phyloP scores from a whole-genome alignment of 2,329 filamentous ascomycete genomes.

The Fusarium pseudocircinatum region DNA sequence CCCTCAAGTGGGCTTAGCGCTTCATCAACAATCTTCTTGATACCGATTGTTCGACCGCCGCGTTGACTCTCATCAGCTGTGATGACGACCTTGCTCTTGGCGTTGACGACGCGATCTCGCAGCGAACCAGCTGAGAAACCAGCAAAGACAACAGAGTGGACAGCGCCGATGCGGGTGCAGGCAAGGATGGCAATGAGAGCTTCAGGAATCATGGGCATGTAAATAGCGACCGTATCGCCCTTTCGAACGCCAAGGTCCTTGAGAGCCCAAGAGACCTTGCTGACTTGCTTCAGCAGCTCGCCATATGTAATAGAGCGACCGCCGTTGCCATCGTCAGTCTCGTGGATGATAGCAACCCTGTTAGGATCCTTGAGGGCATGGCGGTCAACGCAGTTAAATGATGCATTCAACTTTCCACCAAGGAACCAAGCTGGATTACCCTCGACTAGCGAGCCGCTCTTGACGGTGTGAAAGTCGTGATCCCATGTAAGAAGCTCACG shows the following conservation, averaged over 20 bases:
- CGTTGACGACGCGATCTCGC: conserved; percentile 88
- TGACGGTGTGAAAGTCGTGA: conserved; percentile 86
- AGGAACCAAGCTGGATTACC: conserved; percentile 93
- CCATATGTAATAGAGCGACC: conserved; percentile 88
- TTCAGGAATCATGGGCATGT: conserved; percentile 97
- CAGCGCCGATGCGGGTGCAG: conserved; percentile 85
- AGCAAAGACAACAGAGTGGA: conserved; percentile 95
- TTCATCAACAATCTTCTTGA: conserved; percentile 96
- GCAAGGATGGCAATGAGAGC: conserved; percentile 81
- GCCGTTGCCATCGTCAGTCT: conserved; percentile 87
- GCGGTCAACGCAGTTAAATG: conserved; percentile 94
- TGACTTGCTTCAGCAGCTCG: conserved; percentile 89
- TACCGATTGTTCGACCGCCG: conserved; percentile 90
- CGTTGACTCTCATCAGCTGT: conserved; percentile 94
- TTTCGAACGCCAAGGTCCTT: conserved; percentile 94
- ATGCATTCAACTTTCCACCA: conserved; percentile 89
- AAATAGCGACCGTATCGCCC: conserved; percentile 93
- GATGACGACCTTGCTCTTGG: conserved; percentile 86
- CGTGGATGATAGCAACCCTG: conserved; percentile 93
- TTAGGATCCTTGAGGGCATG: conserved; percentile 90
- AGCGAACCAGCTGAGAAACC: conserved; percentile 94
- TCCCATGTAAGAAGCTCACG: conserved; percentile 90
- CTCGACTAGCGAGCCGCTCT: conserved; percentile 74
- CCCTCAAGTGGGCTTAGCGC: conserved; percentile 82
- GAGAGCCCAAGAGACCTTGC: conserved; percentile 80